phyloP scores from a whole-genome alignment of 306 rosid species.

The Cicer judaicum region DNA sequence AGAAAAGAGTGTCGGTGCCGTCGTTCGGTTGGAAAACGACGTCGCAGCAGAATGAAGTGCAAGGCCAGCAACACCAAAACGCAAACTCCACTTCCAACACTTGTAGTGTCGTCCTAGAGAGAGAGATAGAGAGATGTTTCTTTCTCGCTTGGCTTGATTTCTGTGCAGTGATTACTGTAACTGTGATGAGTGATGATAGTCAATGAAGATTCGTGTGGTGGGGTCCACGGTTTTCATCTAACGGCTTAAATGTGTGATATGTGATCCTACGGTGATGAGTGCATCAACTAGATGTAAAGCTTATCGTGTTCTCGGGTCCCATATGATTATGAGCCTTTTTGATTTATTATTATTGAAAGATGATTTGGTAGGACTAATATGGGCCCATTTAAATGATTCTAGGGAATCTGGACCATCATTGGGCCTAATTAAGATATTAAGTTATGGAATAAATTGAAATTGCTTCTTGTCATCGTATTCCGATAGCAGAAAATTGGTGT shows the following conservation, averaged over 20 bases:
- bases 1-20: constrained; percentile 76
- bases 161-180: constrained; percentile 22
- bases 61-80: constrained; percentile 29
- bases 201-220: constrained; percentile 16
- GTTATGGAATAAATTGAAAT: not conserved
- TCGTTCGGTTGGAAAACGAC: constrained; percentile 30
- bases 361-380: not conserved
- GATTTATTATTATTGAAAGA: not conserved
- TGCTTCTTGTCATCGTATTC: not conserved
- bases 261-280: constrained; percentile 40
- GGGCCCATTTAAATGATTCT: not conserved
- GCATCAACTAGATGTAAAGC: not conserved
- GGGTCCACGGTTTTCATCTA: constrained; percentile 37
- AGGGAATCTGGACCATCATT: not conserved
- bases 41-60: constrained; percentile 17
- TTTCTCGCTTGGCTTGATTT: constrained; percentile 19
- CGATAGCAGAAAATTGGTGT: not conserved
- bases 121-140: constrained; percentile 5
- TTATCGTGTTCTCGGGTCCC: constrained; percentile 37
- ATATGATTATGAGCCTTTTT: not conserved
- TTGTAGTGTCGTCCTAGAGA: constrained; percentile 29
- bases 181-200: constrained; percentile 29
- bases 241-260: constrained; percentile 43
- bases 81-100: not conserved
- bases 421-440: not conserved